A percentile compares a stretch with the other conserved stretches of the same genome.
These are phyloP conservation scores for Trametes cinnabarina DNA, from an alignment of 768 basidiomycete genomes.

Conservation along the genomic window DNA sequence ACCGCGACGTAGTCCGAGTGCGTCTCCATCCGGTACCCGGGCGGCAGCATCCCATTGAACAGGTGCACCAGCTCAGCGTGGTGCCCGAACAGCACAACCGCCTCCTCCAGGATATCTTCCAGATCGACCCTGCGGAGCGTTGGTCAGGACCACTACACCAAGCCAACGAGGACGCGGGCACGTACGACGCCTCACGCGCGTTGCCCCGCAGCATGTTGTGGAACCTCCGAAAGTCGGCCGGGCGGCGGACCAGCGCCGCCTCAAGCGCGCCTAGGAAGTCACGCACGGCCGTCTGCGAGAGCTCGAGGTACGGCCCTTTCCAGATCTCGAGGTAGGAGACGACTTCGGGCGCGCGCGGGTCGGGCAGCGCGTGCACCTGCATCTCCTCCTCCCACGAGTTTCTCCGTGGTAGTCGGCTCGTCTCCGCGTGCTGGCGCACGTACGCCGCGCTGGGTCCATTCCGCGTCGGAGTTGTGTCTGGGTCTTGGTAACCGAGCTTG, in stretches of 20 bases:
- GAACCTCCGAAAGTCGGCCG: background rate
- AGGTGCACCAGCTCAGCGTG: background rate
- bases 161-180: background rate
- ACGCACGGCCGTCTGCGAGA: background rate
- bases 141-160: background rate
- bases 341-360: conserved; percentile 4
- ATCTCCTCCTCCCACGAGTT: conserved; percentile 15
- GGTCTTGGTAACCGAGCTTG: background rate
- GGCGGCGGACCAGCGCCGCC: background rate
- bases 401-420: background rate
- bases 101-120: background rate
- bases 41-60: conserved; percentile 5
- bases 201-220: background rate
- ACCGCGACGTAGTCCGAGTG: conserved; percentile 1
- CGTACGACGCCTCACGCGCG: background rate
- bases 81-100: conserved; percentile 1
- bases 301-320: background rate
- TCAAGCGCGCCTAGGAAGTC: background rate
- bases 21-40: conserved; percentile 8
- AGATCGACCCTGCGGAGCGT: background rate
- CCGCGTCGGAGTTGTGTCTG: background rate
- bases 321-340: background rate
- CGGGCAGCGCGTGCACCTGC: conserved; percentile 1
- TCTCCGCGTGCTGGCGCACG: background rate
- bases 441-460: background rate